Percentiles rank a stretch among this genome's conserved stretches.
phyloP scores from a whole-genome alignment of 108 stramenopile genomes.

The Seminavis robusta region DNA sequence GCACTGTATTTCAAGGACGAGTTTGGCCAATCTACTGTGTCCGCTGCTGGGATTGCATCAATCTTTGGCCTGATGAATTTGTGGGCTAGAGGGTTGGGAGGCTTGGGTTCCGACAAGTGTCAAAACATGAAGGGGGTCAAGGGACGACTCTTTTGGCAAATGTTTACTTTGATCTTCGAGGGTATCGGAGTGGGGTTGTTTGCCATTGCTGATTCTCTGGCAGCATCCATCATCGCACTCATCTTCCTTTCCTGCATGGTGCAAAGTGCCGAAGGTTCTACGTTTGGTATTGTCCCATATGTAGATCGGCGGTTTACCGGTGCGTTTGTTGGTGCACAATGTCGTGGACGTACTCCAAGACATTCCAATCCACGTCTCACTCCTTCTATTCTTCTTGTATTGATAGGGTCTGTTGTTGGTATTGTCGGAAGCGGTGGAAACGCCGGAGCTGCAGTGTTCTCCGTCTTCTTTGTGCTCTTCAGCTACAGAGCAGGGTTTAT shows the following conservation, averaged over 20 bases:
- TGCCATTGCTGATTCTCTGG: conserved; percentile 34
- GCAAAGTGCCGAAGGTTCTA: conserved; percentile 69
- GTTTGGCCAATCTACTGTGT: conserved; percentile 57
- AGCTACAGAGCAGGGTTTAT: too few relatives aligned
- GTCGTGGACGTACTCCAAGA: too few relatives aligned
- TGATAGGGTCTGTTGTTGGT: conserved; percentile 69
- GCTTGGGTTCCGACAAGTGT: conserved; percentile 43
- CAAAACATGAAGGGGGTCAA: conserved; percentile 45
- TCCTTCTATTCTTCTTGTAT: too few relatives aligned
- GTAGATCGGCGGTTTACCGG: conserved; percentile 58
- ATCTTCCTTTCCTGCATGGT: conserved; percentile 69
- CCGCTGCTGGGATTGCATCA: conserved; percentile 67
- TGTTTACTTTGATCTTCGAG: conserved; percentile 43
- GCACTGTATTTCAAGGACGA: conserved; percentile 74
- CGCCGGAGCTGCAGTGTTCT: conserved; percentile 30
- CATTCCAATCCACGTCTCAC: too few relatives aligned
- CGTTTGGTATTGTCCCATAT: conserved; percentile 79
- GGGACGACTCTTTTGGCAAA: conserved; percentile 50
- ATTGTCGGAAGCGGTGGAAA: conserved; percentile 75
- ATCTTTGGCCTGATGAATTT: conserved; percentile 82
- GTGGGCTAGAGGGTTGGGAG: conserved; percentile 63
- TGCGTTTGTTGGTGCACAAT: too few relatives aligned
- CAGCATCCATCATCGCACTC: conserved; percentile 47
- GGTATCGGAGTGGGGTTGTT: conserved; percentile 59
- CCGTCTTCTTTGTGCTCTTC: too few relatives aligned